Evolutionary conservation across 2,329 filamentous ascomycete genomes (phyloP), one percentile per base, ranked within the genome.

Genomic region (Paramyrothecium roridum): DNA sequence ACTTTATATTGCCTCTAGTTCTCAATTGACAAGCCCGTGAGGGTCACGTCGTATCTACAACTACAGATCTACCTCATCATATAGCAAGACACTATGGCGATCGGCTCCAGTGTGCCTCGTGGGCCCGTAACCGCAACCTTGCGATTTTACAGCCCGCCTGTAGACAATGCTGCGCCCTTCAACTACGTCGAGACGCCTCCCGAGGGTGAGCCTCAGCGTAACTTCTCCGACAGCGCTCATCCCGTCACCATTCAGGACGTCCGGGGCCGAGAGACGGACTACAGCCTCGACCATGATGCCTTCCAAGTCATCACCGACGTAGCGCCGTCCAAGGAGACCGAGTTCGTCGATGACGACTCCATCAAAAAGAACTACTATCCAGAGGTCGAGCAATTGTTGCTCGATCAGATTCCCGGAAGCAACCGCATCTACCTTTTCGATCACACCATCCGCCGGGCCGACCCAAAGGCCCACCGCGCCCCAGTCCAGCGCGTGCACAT

Each of bases 331-430:
- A 57, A 50, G 10, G 69, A 72, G 47, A 7, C 54, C 6, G 80
- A 83, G 45, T 96, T 93, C 70, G 71, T 71, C 3, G 84, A 90
- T 68, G 88, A 92, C 64, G 82, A 79, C 12, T 83, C 82, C 57
- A 90, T 97, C 71, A 74, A 82, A 65, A 65, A 74, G 1, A 80
- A 85, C 53, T 97, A 96, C 78, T 97, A 97, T 75, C 88, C 91
- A 0, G 91, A 96, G 68, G 83, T 96, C 10, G 88, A 93, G 73
- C 70, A 80, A 50, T 75, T 96, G 23, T 76, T 97, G 1, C 75
- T 92, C 2, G 74, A 83, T 16, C 72, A 84, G 55, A 78, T 96
- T 17, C 85, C 87, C 0, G 89, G 88, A 53, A 80, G 83, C 23
- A 79, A 82, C 55, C 79, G 80, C 4, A 77, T 96, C 30, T 76